A percentile compares a stretch with the other conserved stretches of the same genome.
Evolutionary conservation across 768 basidiomycete genomes (phyloP).

Genomic region (Auricularia sp.): DNA sequence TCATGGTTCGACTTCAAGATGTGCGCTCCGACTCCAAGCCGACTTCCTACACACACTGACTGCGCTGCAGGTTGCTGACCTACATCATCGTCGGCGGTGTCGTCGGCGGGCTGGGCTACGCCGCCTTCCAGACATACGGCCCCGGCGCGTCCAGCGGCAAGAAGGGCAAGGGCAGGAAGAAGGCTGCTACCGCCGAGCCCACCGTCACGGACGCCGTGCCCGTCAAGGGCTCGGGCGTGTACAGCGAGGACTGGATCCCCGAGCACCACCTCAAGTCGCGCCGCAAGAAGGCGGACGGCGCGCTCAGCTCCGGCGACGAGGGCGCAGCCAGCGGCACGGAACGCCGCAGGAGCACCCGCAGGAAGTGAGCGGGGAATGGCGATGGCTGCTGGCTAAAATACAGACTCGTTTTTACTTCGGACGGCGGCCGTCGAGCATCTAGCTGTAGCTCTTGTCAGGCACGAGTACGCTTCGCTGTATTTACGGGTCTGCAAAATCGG

Average conservation of each 20-base stretch:
- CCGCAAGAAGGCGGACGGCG: constrained; percentile 37
- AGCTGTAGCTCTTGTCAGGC: too few relatives aligned
- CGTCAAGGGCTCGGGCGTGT: constrained; percentile 54
- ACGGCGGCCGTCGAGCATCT: too few relatives aligned
- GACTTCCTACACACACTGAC: neutral
- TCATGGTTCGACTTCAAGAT: constrained; percentile 74
- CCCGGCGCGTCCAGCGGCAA: constrained; percentile 45
- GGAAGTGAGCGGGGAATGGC: neutral
- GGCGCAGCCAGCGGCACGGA: constrained; percentile 11
- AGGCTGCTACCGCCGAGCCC: constrained; percentile 9
- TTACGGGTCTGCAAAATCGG: too few relatives aligned
- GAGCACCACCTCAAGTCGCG: constrained; percentile 71
- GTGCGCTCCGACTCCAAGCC: constrained; percentile 33
- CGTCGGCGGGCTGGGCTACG: constrained; percentile 53
- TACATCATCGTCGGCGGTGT: constrained; percentile 60
- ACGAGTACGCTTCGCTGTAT: too few relatives aligned
- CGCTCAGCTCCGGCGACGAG: constrained; percentile 52
- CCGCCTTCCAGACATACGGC: constrained; percentile 53
- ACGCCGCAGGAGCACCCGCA: constrained; percentile 7
- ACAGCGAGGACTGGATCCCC: constrained; percentile 90
- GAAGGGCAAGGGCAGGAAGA: constrained; percentile 28
- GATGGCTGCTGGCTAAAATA: too few relatives aligned
- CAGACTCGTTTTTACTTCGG: too few relatives aligned
- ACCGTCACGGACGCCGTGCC: constrained; percentile 41
- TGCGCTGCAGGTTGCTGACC: constrained; percentile 44